A percentile compares a stretch with the other conserved stretches of the same genome.
Evolutionary conservation across 306 rosid genomes (phyloP).

Genomic region (Cucumis hystrix): DNA sequence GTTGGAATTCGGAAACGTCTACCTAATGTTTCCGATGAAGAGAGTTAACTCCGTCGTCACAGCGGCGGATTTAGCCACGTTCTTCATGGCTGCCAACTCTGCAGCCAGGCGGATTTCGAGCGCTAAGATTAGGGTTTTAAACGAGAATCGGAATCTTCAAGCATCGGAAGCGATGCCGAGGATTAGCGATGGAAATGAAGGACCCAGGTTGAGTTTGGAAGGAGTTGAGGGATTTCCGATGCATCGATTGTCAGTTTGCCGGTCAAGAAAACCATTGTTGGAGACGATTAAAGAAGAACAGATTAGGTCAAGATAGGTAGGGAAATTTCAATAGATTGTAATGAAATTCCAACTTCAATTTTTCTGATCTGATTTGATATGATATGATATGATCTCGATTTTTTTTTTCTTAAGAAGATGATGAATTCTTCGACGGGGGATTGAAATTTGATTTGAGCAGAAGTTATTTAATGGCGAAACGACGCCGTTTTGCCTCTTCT

Average conservation of each 20-base stretch:
- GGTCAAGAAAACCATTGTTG: constrained; percentile 72
- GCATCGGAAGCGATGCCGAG: background rate
- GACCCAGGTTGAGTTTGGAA: constrained; percentile 48
- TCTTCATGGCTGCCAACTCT: constrained; percentile 70
- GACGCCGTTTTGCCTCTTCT: background rate
- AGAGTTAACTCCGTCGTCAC: constrained; percentile 48
- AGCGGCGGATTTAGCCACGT: constrained; percentile 57
- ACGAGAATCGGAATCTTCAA: constrained; percentile 15
- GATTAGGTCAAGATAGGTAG: constrained; percentile 14
- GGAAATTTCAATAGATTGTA: background rate
- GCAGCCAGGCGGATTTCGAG: constrained; percentile 49
- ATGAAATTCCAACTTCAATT: background rate
- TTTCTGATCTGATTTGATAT: background rate
- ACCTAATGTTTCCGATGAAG: constrained; percentile 69
- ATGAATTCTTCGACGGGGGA: background rate
- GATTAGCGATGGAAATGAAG: background rate
- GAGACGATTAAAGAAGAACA: constrained; percentile 81
- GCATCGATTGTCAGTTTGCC: constrained; percentile 39
- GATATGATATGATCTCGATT: background rate
- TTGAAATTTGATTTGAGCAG: background rate
- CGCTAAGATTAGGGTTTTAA: constrained; percentile 25
- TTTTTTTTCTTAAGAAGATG: background rate
- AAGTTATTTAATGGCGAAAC: background rate
- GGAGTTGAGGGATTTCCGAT: constrained; percentile 37
- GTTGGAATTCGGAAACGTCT: constrained; percentile 53